Evolutionary conservation across 371 early-diverging fungal species (phyloP).

Genomic region (Zancudomyces culisetae): DNA sequence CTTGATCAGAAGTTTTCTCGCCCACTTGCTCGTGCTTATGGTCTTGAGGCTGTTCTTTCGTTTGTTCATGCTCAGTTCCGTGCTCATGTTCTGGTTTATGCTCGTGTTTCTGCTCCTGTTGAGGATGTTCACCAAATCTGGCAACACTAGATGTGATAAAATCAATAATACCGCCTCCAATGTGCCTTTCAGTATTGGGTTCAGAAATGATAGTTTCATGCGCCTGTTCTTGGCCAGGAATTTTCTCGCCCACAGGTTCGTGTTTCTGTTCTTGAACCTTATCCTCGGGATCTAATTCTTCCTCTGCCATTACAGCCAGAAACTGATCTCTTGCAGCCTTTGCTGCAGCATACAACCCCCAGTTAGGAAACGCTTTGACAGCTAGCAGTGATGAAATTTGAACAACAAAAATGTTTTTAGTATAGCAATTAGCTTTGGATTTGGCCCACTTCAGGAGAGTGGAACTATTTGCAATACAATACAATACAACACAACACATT

Average conservation of each 20-base stretch:
- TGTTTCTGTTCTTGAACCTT: conserved; percentile 5
- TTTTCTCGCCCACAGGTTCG: not conserved
- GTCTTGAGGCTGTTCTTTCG: too few species aligned
- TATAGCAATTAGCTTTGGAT: not conserved
- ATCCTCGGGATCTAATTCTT: conserved; percentile 24
- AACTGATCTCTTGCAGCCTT: conserved; percentile 81
- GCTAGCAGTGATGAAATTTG: conserved; percentile 76
- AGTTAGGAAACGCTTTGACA: conserved; percentile 50
- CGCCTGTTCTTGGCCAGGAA: too few species aligned
- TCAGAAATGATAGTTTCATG: too few species aligned
- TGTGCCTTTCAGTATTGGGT: too few species aligned
- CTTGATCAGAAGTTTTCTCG: too few species aligned
- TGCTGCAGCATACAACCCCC: conserved; percentile 68
- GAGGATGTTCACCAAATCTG: too few species aligned
- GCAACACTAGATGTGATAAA: too few species aligned
- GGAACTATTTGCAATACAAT: conserved; percentile 1
- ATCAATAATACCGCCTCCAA: too few species aligned
- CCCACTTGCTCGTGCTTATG: too few species aligned
- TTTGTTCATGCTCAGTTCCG: too few species aligned
- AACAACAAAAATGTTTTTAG: conserved; percentile 30
- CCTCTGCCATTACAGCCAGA: conserved; percentile 39
- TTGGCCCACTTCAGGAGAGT: conserved; percentile 8
- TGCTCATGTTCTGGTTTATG: too few species aligned
- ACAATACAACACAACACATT: not conserved
- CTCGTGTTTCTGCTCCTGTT: too few species aligned